A percentile compares a stretch with the other conserved stretches of the same genome.
Conservation (phyloP, 768 basidiomycete genomes). For the Tremella fuciformis region DNA sequence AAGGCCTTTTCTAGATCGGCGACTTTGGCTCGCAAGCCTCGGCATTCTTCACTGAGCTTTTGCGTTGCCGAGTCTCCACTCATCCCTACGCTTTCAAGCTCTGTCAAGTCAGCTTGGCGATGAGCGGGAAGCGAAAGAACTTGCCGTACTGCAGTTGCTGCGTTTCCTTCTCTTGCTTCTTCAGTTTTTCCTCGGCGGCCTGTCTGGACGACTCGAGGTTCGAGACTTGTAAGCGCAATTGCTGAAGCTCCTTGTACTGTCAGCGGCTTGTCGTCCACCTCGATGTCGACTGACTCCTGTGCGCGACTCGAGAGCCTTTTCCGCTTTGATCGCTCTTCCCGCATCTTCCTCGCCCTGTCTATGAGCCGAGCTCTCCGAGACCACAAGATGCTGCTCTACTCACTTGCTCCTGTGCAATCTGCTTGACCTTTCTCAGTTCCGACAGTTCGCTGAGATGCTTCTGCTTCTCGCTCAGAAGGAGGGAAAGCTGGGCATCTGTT, state of each 20-base stretch:
- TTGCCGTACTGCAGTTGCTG: constrained; percentile 41
- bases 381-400: neutral
- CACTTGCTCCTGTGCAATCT: constrained; percentile 14
- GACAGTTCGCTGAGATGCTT: constrained; percentile 34
- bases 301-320: constrained; percentile 29
- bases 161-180: constrained; percentile 43
- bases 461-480: constrained; percentile 44
- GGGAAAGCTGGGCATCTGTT: constrained; percentile 43
- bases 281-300: constrained; percentile 18
- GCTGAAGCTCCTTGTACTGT: constrained; percentile 39
- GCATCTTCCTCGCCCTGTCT: constrained; percentile 10
- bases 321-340: constrained; percentile 19
- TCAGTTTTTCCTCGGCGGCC: constrained; percentile 31
- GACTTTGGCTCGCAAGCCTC: constrained; percentile 25
- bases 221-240: constrained; percentile 34
- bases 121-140: constrained; percentile 1
- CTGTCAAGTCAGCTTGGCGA: constrained; percentile 7
- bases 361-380: neutral
- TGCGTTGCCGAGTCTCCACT: constrained; percentile 13
- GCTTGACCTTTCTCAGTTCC: constrained; percentile 21
- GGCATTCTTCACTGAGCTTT: constrained; percentile 18
- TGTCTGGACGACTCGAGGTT: constrained; percentile 44
- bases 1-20: constrained; percentile 22
- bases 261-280: neutral
- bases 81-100: constrained; percentile 25